A percentile compares a stretch with the other conserved stretches of the same genome.
These are phyloP conservation scores for Aureobasidium sp. DNA, from an alignment of 2,329 filamentous ascomycete species.

Conservation along the genomic window DNA sequence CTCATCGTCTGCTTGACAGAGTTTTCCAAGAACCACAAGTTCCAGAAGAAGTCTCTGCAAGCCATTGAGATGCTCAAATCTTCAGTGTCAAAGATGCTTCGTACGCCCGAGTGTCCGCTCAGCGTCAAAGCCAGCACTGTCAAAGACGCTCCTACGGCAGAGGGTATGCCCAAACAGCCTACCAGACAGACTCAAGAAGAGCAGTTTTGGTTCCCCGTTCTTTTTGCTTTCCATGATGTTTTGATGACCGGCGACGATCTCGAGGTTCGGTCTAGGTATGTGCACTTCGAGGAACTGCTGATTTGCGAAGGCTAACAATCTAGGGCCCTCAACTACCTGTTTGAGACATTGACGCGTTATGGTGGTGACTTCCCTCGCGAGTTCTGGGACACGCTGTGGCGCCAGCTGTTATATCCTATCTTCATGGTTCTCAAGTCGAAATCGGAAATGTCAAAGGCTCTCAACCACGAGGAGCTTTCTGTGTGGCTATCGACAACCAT, in stretches of 20 bases:
- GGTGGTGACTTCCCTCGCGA: constrained; percentile 86
- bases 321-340: constrained; percentile 86
- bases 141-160: constrained; percentile 41
- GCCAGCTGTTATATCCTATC: constrained; percentile 93
- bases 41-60: constrained; percentile 96
- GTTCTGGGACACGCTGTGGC: constrained; percentile 98
- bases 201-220: constrained; percentile 95
- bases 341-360: constrained; percentile 84
- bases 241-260: constrained; percentile 98
- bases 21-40: constrained; percentile 97
- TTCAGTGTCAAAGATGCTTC: constrained; percentile 88
- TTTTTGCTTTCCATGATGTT: constrained; percentile 98
- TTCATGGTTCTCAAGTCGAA: constrained; percentile 97
- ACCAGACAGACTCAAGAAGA: constrained; percentile 86
- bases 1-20: constrained; percentile 93
- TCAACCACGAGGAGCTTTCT: constrained; percentile 92
- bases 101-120: constrained; percentile 88
- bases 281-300: neutral
- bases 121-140: constrained; percentile 56
- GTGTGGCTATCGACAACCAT: constrained; percentile 99
- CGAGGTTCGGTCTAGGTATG: constrained; percentile 70
- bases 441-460: constrained; percentile 90
- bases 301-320: neutral
- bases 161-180: constrained; percentile 53
- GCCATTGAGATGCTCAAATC: constrained; percentile 93